A percentile compares a stretch with the other conserved stretches of the same genome.
These are phyloP conservation scores for Cerrena zonata DNA, from an alignment of 1,284 basidiomycete species.

Conservation along the genomic window DNA sequence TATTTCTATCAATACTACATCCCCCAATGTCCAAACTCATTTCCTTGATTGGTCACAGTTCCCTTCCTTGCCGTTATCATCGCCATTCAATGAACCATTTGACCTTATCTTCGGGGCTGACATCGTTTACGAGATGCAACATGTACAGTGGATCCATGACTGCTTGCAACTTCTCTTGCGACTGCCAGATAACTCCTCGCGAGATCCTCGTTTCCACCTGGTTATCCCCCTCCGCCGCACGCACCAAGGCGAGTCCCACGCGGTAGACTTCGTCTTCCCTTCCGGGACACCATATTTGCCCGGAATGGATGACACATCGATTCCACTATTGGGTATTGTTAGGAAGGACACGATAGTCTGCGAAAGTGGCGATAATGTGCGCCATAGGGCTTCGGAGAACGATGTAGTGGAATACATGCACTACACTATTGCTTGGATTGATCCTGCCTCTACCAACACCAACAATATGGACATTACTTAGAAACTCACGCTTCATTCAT, in stretches of 20 bases:
- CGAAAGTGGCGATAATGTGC: slow-evolving; percentile 37
- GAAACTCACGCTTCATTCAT: too few species aligned
- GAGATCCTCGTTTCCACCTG: slow-evolving; percentile 55
- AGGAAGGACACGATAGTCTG: slow-evolving; percentile 51
- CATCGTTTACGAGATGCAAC: slow-evolving; percentile 67
- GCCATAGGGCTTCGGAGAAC: slow-evolving; percentile 22
- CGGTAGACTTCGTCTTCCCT: slow-evolving; percentile 55
- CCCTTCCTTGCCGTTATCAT: slow-evolving; percentile 16
- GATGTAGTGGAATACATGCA: slow-evolving; percentile 59
- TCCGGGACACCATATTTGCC: background rate
- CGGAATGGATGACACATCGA: background rate
- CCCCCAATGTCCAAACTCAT: slow-evolving; percentile 29
- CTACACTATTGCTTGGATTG: slow-evolving; percentile 60
- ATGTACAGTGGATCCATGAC: slow-evolving; percentile 60
- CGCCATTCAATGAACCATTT: slow-evolving; percentile 40
- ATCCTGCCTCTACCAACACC: background rate
- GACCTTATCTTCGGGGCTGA: slow-evolving; percentile 72
- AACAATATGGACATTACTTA: background rate
- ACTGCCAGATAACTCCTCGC: slow-evolving; percentile 25
- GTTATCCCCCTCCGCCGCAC: slow-evolving; percentile 69
- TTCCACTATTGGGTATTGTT: slow-evolving; percentile 34
- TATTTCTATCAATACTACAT: slow-evolving; percentile 51
- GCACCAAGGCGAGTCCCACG: slow-evolving; percentile 53
- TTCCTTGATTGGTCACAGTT: slow-evolving; percentile 68
- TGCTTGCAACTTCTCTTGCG: slow-evolving; percentile 52